phyloP scores from a whole-genome alignment of 129 eudicot genomes.

The Arctium lappa region DNA sequence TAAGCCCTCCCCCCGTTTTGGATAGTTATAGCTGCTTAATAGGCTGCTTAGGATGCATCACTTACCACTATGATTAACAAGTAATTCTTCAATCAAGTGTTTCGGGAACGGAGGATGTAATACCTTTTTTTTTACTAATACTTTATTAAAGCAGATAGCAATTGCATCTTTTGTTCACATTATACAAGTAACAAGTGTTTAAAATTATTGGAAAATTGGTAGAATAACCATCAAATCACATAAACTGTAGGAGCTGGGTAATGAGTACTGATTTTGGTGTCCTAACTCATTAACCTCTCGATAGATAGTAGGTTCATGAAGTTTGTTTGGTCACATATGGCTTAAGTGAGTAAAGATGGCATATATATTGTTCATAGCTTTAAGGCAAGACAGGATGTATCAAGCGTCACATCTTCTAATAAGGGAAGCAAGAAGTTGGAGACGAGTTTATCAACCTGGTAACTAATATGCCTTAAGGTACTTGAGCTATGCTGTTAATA shows the following conservation, averaged over 20 bases:
- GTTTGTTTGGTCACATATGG: background rate
- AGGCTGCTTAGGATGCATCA: background rate
- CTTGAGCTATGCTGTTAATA: too few species aligned
- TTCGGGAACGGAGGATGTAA: background rate
- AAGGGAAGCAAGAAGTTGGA: background rate
- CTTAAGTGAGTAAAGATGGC: slow-evolving; percentile 12
- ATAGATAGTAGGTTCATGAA: background rate
- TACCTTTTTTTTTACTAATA: background rate
- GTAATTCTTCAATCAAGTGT: background rate
- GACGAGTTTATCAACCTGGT: background rate
- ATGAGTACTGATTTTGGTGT: background rate
- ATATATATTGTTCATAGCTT: background rate
- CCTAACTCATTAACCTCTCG: background rate
- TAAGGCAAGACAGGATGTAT: background rate
- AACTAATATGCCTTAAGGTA: background rate
- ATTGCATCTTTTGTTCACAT: background rate
- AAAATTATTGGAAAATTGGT: background rate
- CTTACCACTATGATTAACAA: background rate
- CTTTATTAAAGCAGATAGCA: background rate
- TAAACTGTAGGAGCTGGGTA: background rate
- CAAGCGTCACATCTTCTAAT: background rate
- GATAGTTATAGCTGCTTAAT: background rate
- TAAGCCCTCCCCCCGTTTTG: background rate
- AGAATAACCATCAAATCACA: slow-evolving; percentile 7
- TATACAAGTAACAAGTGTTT: background rate